Conservation (phyloP, 257 asterid species). For the Forsythia suspensa region DNA sequence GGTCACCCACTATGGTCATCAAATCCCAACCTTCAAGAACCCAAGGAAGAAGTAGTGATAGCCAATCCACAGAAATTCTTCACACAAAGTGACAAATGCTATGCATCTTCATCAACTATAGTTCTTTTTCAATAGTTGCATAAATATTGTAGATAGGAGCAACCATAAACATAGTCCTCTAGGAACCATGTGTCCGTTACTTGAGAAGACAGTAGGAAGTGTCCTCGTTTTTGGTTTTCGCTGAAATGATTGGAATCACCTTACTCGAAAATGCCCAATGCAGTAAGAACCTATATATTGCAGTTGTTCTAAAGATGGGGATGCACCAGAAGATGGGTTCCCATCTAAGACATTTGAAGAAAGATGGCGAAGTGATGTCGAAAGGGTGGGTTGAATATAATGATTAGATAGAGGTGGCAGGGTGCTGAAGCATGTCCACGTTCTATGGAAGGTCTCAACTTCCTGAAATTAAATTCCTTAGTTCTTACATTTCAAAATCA, state of each 20-base stretch:
- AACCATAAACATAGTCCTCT: background rate
- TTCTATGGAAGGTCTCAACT: no score
- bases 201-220: background rate
- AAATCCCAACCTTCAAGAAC: conserved; percentile 10
- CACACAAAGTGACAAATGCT: background rate
- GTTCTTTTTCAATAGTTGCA: background rate
- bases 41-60: background rate
- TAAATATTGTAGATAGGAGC: background rate
- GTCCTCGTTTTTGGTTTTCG: background rate
- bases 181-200: background rate
- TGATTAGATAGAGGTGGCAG: background rate
- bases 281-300: background rate
- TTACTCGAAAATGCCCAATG: background rate
- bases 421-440: background rate
- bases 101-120: background rate
- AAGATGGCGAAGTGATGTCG: background rate
- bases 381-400: background rate
- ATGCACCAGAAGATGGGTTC: background rate
- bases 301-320: background rate
- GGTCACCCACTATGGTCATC: background rate
- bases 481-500: background rate
- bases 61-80: background rate
- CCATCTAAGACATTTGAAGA: background rate
- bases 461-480: background rate
- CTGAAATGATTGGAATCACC: background rate